Conservation (phyloP, 768 basidiomycete genomes). For the Xerocomus brunneocitrinus region DNA sequence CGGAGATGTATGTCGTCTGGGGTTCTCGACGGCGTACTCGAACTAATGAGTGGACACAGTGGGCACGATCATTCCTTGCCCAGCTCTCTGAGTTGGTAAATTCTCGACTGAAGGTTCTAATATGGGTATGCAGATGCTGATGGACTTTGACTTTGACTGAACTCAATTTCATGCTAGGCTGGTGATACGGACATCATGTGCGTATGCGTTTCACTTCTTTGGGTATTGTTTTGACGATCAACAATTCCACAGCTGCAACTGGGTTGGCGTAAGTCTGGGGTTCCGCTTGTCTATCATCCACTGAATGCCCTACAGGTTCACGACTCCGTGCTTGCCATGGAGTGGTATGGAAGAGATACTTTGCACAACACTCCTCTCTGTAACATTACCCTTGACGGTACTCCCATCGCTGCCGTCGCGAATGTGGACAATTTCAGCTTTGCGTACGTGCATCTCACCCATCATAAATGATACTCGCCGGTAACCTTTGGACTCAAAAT, state of each 20-base stretch:
- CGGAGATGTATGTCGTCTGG: slow-evolving; percentile 45
- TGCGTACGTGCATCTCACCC: slow-evolving; percentile 42
- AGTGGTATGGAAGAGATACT: slow-evolving; percentile 42
- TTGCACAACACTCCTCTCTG: slow-evolving; percentile 38
- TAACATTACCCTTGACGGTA: slow-evolving; percentile 55
- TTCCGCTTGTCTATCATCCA: background rate
- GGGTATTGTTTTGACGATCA: slow-evolving; percentile 1
- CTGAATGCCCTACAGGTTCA: slow-evolving; percentile 22
- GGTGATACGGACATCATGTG: slow-evolving; percentile 28
- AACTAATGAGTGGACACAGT: slow-evolving; percentile 9
- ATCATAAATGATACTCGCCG: no score
- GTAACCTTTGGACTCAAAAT: no score
- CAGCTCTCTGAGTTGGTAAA: slow-evolving; percentile 35
- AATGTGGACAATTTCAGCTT: slow-evolving; percentile 66
- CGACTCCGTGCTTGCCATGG: slow-evolving; percentile 40
- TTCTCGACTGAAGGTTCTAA: slow-evolving; percentile 34
- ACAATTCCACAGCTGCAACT: slow-evolving; percentile 12
- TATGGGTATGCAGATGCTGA: slow-evolving; percentile 36
- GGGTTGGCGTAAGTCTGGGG: slow-evolving; percentile 32
- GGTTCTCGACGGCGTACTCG: background rate
- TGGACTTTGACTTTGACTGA: slow-evolving; percentile 2
- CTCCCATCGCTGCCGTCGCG: slow-evolving; percentile 52
- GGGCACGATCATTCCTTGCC: slow-evolving; percentile 36
- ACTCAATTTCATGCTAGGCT: slow-evolving; percentile 10
- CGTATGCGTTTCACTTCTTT: background rate